Evolutionary conservation across 495 filamentous ascomycete species (phyloP).

Genomic region (Hypomontagnella submonticulosa): DNA sequence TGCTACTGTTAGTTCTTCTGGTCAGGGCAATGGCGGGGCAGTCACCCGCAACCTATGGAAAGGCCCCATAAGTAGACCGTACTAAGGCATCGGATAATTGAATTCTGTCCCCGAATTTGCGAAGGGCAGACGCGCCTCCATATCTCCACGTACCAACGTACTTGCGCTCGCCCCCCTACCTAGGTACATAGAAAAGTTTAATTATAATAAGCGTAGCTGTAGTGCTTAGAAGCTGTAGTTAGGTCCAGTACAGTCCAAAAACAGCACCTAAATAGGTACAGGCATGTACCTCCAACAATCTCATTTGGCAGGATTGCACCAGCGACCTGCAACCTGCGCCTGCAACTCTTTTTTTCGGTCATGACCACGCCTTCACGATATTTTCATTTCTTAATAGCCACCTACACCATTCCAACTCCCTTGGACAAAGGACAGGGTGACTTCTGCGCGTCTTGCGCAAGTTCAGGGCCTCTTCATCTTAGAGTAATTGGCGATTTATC

Average conservation of each 20-base stretch:
- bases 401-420: constrained; percentile 6
- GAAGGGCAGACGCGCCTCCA: constrained; percentile 22
- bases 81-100: constrained; percentile 42
- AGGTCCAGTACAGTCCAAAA: constrained; percentile 11
- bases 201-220: no score
- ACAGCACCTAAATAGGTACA: background rate
- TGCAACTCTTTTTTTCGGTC: constrained; percentile 30
- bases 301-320: constrained; percentile 25
- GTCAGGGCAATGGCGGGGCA: constrained; percentile 14
- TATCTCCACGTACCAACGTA: background rate
- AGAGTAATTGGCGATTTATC: constrained; percentile 44
- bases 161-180: no score
- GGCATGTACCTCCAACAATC: constrained; percentile 14
- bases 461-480: constrained; percentile 5
- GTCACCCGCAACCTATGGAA: no score
- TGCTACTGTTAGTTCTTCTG: background rate
- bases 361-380: constrained; percentile 40
- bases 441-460: constrained; percentile 23
- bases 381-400: constrained; percentile 27
- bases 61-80: no score
- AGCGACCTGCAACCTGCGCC: constrained; percentile 21
- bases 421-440: constrained; percentile 11
- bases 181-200: no score
- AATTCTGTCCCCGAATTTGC: constrained; percentile 34
- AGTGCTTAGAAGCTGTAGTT: no score